These are phyloP conservation scores for Solanum bulbocastanum DNA, from an alignment of 257 asterid species.

Conservation along the genomic window DNA sequence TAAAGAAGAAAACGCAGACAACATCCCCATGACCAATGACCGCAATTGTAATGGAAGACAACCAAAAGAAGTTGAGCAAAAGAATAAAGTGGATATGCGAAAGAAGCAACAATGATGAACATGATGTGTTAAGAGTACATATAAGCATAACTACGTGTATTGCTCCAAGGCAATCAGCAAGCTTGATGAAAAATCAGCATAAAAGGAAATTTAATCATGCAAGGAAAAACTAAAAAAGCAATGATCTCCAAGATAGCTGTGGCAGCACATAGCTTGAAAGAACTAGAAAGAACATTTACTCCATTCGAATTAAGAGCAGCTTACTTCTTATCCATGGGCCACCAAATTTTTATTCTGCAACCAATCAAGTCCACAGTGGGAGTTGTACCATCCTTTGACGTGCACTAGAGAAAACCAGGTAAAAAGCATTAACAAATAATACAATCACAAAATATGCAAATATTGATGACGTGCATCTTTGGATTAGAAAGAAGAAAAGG, in stretches of 20 bases:
- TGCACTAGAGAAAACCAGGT: slow-evolving; percentile 32
- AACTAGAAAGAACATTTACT: not conserved
- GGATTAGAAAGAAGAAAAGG: not conserved
- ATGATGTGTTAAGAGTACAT: not conserved
- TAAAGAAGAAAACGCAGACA: not conserved
- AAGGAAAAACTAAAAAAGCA: not conserved
- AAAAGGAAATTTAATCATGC: not conserved
- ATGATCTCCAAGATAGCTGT: not conserved
- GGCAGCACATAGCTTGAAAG: not conserved
- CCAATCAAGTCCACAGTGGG: slow-evolving; percentile 61
- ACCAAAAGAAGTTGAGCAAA: not conserved
- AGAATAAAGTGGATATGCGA: not conserved
- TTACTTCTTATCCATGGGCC: slow-evolving; percentile 99
- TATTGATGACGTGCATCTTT: not conserved
- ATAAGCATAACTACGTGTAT: not conserved
- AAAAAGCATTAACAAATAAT: not conserved
- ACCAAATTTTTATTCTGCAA: slow-evolving; percentile 88
- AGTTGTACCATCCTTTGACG: slow-evolving; percentile 46
- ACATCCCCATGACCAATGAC: not conserved
- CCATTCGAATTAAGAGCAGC: slow-evolving; percentile 13
- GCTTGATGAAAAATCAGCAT: not conserved
- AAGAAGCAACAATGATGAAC: not conserved
- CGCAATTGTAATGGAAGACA: not conserved
- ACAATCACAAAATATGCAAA: not conserved
- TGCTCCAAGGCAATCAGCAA: not conserved